phyloP scores from a whole-genome alignment of 2,329 filamentous ascomycete species.

The Alternaria sp. region DNA sequence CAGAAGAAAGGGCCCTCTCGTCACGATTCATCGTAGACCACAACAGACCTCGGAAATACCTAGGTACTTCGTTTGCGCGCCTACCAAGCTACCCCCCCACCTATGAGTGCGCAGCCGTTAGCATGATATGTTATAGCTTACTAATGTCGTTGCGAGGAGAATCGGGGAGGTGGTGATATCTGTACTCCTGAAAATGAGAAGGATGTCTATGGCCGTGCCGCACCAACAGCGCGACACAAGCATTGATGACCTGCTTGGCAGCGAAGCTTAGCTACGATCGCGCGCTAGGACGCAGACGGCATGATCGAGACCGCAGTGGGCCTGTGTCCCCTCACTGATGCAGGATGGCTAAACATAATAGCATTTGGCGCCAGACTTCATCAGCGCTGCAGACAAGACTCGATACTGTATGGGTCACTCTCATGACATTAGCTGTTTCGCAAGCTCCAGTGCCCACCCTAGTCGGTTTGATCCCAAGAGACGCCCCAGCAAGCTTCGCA shows the following conservation, averaged over 20 bases:
- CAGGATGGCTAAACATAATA: neutral
- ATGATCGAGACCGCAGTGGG: conserved; percentile 12
- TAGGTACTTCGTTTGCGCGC: neutral
- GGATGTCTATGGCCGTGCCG: neutral
- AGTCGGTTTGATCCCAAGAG: neutral
- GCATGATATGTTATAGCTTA: neutral
- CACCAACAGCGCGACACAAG: conserved; percentile 23
- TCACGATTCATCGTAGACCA: neutral
- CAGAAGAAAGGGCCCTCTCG: neutral
- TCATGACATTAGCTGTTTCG: neutral
- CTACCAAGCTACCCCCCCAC: neutral
- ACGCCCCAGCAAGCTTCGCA: neutral
- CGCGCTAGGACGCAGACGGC: conserved; percentile 5
- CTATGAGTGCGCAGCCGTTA: neutral
- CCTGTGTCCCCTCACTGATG: neutral
- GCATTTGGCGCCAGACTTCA: neutral
- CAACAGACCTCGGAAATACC: neutral
- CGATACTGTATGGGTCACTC: neutral
- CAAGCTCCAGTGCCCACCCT: neutral
- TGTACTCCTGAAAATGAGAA: neutral
- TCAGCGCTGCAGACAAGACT: neutral
- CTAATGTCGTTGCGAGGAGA: neutral
- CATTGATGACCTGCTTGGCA: conserved; percentile 31
- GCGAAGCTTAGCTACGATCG: conserved; percentile 30
- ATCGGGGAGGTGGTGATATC: neutral